Conservation (phyloP, 148 eudicot species). For the Rhododendron kiyosumense region DNA sequence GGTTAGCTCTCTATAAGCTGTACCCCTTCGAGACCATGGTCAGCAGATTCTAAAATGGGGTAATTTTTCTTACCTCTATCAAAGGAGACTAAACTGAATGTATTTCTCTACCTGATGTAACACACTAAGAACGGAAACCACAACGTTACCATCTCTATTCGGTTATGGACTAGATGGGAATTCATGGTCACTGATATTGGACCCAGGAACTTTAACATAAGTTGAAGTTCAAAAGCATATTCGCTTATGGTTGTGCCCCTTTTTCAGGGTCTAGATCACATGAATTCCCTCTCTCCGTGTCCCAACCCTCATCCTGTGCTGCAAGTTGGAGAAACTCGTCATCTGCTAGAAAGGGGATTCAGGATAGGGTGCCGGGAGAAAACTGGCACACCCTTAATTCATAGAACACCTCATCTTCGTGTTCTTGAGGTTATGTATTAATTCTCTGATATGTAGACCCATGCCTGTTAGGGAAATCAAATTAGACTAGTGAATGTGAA, state of each 20-base stretch:
- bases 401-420: too few species aligned
- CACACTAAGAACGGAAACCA: not conserved
- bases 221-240: too few species aligned
- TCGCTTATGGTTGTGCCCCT: too few species aligned
- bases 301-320: too few species aligned
- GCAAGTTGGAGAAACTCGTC: too few species aligned
- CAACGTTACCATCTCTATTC: not conserved
- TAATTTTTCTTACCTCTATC: not conserved
- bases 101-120: not conserved
- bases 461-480: not conserved
- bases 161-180: not conserved
- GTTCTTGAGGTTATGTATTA: not conserved
- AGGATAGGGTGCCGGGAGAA: too few species aligned
- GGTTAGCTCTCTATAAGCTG: not conserved
- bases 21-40: too few species aligned
- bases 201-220: not conserved
- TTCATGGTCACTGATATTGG: not conserved
- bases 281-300: too few species aligned
- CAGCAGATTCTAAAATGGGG: not conserved
- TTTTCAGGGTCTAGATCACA: too few species aligned
- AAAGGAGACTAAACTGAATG: not conserved
- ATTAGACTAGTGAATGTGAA: not conserved
- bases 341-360: too few species aligned
- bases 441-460: not conserved
- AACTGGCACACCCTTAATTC: too few species aligned